Percentiles rank a stretch among this genome's conserved stretches.
Conservation (phyloP, 805 yeast species). For the Kodamaea kaohsiungensis region DNA sequence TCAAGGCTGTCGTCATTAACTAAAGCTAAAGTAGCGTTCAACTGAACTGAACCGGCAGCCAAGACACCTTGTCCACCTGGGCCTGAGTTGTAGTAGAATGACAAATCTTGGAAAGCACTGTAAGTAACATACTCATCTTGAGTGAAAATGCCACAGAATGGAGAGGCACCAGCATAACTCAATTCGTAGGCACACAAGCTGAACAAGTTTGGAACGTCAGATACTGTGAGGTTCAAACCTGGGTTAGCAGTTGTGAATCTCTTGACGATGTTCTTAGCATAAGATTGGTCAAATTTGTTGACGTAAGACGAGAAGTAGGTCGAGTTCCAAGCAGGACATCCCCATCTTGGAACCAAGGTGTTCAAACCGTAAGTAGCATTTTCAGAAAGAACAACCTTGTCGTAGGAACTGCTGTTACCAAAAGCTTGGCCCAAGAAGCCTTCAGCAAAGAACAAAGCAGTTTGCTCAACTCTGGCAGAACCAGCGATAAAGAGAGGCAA, state of each 20-base stretch:
- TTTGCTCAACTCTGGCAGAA: slow-evolving; percentile 9
- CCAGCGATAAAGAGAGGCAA: slow-evolving; percentile 11
- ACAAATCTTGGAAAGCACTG: slow-evolving; percentile 19
- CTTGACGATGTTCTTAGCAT: slow-evolving; percentile 15
- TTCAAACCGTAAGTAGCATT: slow-evolving; percentile 9
- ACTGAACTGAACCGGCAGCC: slow-evolving; percentile 20
- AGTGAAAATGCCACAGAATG: slow-evolving; percentile 24
- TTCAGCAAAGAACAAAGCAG: slow-evolving; percentile 9
- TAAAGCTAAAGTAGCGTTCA: slow-evolving; percentile 23
- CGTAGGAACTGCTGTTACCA: not conserved
- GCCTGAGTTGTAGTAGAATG: slow-evolving; percentile 23
- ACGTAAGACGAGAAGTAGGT: slow-evolving; percentile 15
- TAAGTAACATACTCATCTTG: slow-evolving; percentile 25
- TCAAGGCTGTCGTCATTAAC: slow-evolving; percentile 19
- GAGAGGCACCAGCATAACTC: slow-evolving; percentile 24
- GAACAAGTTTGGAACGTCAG: slow-evolving; percentile 20
- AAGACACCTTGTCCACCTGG: slow-evolving; percentile 22
- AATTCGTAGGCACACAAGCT: slow-evolving; percentile 26
- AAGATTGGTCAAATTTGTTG: slow-evolving; percentile 16
- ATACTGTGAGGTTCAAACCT: slow-evolving; percentile 21
- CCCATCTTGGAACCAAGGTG: slow-evolving; percentile 13
- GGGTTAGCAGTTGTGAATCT: slow-evolving; percentile 21
- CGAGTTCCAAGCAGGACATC: slow-evolving; percentile 8
- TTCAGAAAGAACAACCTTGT: slow-evolving; percentile 7
- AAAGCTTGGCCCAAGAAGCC: slow-evolving; percentile 9